These are phyloP conservation scores for Xylaria intraflava DNA, from an alignment of 495 filamentous ascomycete genomes.

Conservation along the genomic window DNA sequence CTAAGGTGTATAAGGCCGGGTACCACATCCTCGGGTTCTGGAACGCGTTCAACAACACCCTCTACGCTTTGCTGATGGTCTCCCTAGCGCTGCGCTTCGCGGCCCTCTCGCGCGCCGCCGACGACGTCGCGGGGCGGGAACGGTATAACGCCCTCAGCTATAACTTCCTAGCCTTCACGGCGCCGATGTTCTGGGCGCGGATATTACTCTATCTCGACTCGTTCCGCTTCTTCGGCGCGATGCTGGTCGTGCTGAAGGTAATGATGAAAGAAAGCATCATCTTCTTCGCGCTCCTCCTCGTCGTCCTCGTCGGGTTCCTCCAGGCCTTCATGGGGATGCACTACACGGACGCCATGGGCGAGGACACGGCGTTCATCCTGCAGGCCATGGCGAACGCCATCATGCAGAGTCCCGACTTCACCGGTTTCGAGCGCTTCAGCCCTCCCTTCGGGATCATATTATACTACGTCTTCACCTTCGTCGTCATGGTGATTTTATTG, in stretches of 20 bases:
- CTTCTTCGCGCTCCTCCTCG: constrained; percentile 87
- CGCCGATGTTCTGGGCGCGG: constrained; percentile 95
- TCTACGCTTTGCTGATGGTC: constrained; percentile 70
- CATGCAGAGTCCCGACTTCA: constrained; percentile 86
- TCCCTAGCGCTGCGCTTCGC: constrained; percentile 73
- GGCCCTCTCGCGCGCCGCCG: constrained; percentile 56
- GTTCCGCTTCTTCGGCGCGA: constrained; percentile 93
- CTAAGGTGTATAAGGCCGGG: constrained; percentile 91
- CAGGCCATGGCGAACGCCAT: constrained; percentile 86
- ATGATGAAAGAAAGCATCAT: constrained; percentile 99
- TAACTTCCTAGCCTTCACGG: constrained; percentile 84
- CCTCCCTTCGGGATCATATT: constrained; percentile 81
- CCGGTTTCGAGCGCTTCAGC: constrained; percentile 68
- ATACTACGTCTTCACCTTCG: constrained; percentile 93
- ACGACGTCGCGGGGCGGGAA: constrained; percentile 45
- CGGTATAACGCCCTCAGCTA: constrained; percentile 76
- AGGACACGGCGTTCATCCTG: constrained; percentile 63
- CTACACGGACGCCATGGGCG: constrained; percentile 59
- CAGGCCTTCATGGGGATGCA: constrained; percentile 96
- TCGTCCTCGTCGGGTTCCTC: constrained; percentile 84
- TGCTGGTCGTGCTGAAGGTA: constrained; percentile 93
- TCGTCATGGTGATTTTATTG: constrained; percentile 88
- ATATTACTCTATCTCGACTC: constrained; percentile 89
- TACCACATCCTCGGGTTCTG: constrained; percentile 85
- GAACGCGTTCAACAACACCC: constrained; percentile 83